Base-by-base conservation (phyloP, 2,329 filamentous ascomycete species). In the Botrytis paeoniae region DNA sequence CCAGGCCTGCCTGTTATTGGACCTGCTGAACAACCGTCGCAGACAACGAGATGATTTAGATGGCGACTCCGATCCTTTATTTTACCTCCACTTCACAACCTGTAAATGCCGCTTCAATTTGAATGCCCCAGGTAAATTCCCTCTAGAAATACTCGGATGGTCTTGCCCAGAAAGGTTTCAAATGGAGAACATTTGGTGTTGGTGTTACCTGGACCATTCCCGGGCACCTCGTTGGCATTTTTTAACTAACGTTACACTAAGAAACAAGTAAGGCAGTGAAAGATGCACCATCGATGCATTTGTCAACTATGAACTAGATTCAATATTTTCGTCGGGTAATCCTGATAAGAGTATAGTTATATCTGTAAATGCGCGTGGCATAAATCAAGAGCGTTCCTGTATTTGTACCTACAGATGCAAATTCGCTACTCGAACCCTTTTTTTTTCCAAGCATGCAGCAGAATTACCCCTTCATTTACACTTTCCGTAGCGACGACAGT, bases 221-320 rank as follows among this genome's bases (percentile, higher is more conserved):
- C 48, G 48, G 61, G 39, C 61, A 72, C 29, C 64, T 72, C 61
- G 70, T 72, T 66, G 62, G 62, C 70, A 71, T 45, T 43, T 7
- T 43, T 29, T 35, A 65, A 59, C 70, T 45, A 59, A 66, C 39
- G 70, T 68, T 66, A 48, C 70, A 72, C 70, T 45, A 68, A 45
- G 62, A 45, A 57, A 39, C 25, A 37, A 25, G 48, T 48, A 60
- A 66, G 70, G 61, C 70, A 71, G 60, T 32, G 32, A 70, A 39
- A 71, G 43, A 54, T 54, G 35, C 60, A 71, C 69, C 60, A 16
- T 57, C 41, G 51, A 57, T 29, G 37, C 29, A 41, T 60, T 41
- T 48, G 35, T 54, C 51, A 59, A 18, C 48, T 54, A 54, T n/a
- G 25, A n/a, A 54, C 48, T 54, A 37, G 43, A 54, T 14, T 68